A percentile compares a stretch with the other conserved stretches of the same genome.
Conservation (phyloP, 257 asterid genomes). For the Solanum okadae region DNA sequence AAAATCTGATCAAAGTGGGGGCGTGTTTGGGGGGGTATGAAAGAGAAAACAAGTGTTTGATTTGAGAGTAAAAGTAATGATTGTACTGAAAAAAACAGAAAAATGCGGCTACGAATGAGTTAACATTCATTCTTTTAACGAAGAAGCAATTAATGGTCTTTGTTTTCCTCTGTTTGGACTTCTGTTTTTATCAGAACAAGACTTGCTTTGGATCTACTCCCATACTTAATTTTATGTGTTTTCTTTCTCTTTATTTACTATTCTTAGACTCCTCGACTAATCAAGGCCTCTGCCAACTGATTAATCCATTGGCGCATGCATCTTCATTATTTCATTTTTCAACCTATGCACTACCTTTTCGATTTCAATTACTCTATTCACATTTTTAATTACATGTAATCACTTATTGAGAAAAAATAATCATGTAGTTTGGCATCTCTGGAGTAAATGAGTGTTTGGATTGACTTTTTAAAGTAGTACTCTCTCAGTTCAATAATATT, state of each 20-base stretch:
- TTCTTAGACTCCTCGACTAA: not conserved
- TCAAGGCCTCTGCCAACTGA: not conserved
- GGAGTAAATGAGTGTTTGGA: not conserved
- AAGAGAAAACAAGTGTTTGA: not conserved
- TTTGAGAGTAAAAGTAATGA: constrained; percentile 23
- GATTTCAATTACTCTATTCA: not conserved
- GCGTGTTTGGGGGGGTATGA: not conserved
- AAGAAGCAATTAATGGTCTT: not conserved
- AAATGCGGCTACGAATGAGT: constrained; percentile 15
- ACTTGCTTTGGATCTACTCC: not conserved
- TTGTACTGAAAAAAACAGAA: constrained; percentile 10
- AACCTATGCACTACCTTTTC: not conserved
- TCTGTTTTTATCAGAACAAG: not conserved
- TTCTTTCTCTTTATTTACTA: not conserved
- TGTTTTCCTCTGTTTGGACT: not conserved
- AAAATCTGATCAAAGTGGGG: not conserved
- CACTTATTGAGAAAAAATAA: not conserved
- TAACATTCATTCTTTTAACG: not conserved
- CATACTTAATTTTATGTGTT: not conserved
- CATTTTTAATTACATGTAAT: not conserved
- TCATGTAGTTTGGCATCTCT: not conserved
- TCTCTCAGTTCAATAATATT: too few relatives aligned
- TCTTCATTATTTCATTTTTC: not conserved
- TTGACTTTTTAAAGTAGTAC: too few relatives aligned
- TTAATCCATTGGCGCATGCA: not conserved